phyloP scores from a whole-genome alignment of 2,329 filamentous ascomycete genomes.

The Penicillium sp. region DNA sequence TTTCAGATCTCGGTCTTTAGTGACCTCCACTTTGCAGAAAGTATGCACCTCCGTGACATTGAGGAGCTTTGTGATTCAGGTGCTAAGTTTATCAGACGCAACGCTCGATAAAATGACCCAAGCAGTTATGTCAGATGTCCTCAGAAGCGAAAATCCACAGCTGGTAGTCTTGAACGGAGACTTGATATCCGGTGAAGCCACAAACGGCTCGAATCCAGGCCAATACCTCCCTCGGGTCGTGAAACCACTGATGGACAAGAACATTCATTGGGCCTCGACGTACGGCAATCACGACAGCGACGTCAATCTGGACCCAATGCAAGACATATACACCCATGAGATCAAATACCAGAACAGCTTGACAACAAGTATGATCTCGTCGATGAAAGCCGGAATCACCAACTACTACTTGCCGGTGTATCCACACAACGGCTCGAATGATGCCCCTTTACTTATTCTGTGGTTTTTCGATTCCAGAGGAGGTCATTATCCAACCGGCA shows the following conservation, averaged over 20 bases:
- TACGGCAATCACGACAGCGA: slow-evolving; percentile 72
- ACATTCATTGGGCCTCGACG: slow-evolving; percentile 65
- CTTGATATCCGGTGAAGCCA: slow-evolving; percentile 69
- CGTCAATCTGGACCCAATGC: slow-evolving; percentile 57
- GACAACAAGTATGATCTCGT: slow-evolving; percentile 49
- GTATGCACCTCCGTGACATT: slow-evolving; percentile 40
- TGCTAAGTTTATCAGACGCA: slow-evolving; percentile 15
- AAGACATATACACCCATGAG: slow-evolving; percentile 46
- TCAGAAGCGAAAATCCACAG: slow-evolving; percentile 59
- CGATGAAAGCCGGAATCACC: slow-evolving; percentile 46
- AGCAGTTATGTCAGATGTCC: slow-evolving; percentile 59
- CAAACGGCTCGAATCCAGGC: slow-evolving; percentile 55
- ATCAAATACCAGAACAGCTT: slow-evolving; percentile 38
- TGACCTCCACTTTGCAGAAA: slow-evolving; percentile 73
- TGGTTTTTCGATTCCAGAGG: slow-evolving; percentile 74
- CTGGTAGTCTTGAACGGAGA: slow-evolving; percentile 73
- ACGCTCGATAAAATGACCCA: slow-evolving; percentile 59
- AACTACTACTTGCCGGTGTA: slow-evolving; percentile 61
- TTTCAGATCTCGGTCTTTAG: slow-evolving; percentile 63
- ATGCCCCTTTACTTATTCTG: slow-evolving; percentile 53
- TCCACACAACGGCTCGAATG: slow-evolving; percentile 43
- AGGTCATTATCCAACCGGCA: slow-evolving; percentile 54
- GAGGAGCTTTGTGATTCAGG: slow-evolving; percentile 47
- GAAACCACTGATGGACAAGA: slow-evolving; percentile 57
- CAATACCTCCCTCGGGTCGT: slow-evolving; percentile 63